Conservation (phyloP, 2,329 filamentous ascomycete genomes). For the Pseudogymnoascus sp. region DNA sequence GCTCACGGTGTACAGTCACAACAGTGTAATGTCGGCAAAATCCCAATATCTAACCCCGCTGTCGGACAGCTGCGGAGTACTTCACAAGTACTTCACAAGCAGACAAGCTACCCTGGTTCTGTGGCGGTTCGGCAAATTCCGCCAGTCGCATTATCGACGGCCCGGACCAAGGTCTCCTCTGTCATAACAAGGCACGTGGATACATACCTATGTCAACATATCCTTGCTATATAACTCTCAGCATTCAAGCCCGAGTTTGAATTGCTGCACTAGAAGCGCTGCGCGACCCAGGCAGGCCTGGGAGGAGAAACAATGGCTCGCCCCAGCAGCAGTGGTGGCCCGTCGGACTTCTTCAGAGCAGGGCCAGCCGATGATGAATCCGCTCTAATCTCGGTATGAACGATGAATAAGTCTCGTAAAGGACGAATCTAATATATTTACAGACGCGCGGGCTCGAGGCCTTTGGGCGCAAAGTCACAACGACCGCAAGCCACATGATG, state of each 20-base stretch:
- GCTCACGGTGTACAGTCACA: not conserved
- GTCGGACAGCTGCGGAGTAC: not conserved
- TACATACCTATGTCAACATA: constrained; percentile 5
- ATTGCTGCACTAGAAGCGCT: not conserved
- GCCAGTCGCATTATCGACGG: not conserved
- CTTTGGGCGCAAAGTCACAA: constrained; percentile 89
- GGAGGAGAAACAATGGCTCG: constrained; percentile 26
- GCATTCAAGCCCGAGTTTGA: constrained; percentile 1
- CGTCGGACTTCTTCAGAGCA: constrained; percentile 21
- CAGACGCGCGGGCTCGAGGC: constrained; percentile 84
- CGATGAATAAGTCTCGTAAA: not conserved
- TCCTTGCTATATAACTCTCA: not conserved
- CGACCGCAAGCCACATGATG: constrained; percentile 86
- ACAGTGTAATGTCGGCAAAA: not conserved
- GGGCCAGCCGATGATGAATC: constrained; percentile 25
- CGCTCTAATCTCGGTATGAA: constrained; percentile 28
- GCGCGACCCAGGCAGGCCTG: constrained; percentile 6
- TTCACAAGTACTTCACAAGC: not conserved
- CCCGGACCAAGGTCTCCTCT: not conserved
- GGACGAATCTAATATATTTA: not conserved
- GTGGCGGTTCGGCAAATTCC: constrained; percentile 1
- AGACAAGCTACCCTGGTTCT: not conserved
- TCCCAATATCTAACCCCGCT: not conserved
- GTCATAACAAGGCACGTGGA: constrained; percentile 9
- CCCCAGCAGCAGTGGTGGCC: constrained; percentile 27